Conservation (phyloP, 1,139 yeast species). For the Sugiyamaella sp. region DNA sequence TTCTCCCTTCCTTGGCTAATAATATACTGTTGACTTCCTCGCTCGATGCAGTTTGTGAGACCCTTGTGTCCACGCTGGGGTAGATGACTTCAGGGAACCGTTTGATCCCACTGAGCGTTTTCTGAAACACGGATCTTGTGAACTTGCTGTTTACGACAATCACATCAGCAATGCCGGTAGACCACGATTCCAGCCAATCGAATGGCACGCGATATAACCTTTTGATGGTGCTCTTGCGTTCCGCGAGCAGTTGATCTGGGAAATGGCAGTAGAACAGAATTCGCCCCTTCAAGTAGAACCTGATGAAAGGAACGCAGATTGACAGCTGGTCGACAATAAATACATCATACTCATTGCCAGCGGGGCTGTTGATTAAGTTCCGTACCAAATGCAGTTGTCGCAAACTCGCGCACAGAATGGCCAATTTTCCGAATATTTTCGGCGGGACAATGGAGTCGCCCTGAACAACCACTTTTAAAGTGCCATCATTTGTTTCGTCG, state of each 20-base stretch:
- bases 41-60: background rate
- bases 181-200: constrained; percentile 76
- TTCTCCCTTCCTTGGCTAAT: no score
- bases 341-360: constrained; percentile 59
- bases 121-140: constrained; percentile 68
- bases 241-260: constrained; percentile 83
- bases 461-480: constrained; percentile 63
- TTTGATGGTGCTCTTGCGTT: constrained; percentile 58
- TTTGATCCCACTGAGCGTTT: constrained; percentile 58
- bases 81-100: constrained; percentile 71
- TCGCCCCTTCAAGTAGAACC: constrained; percentile 48
- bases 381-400: constrained; percentile 73
- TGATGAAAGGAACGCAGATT: constrained; percentile 77
- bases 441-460: constrained; percentile 84
- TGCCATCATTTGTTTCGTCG: constrained; percentile 71
- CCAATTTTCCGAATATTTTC: constrained; percentile 61
- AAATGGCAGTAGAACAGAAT: constrained; percentile 91
- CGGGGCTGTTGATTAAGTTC: constrained; percentile 54
- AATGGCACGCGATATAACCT: constrained; percentile 76
- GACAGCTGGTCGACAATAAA: constrained; percentile 88
- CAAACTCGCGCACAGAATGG: constrained; percentile 79
- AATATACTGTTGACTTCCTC: constrained; percentile 13
- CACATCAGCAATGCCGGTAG: constrained; percentile 74
- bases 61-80: constrained; percentile 71
- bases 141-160: constrained; percentile 87